Conservation (phyloP, 352 stramenopile species). For the Globisporangium emineosum region DNA sequence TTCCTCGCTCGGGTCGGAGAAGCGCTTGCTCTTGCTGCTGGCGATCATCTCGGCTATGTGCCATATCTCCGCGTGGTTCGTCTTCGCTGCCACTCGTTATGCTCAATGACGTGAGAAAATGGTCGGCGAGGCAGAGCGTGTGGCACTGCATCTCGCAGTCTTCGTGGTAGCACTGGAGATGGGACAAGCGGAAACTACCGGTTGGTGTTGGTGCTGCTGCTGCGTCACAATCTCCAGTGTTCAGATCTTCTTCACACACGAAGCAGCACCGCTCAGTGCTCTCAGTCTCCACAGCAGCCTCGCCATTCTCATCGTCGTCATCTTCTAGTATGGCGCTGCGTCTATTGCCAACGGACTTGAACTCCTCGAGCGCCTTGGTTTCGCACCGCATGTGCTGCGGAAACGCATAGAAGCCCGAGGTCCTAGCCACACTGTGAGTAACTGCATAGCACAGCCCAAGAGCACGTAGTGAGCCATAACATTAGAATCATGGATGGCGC, state of each 20-base stretch:
- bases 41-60: neutral
- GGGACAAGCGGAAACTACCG: no score
- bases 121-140: constrained; percentile 42
- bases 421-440: constrained; percentile 34
- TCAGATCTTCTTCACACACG: constrained; percentile 39
- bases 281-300: neutral
- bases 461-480: neutral
- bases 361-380: constrained; percentile 23
- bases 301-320: neutral
- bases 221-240: neutral
- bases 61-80: neutral
- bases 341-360: constrained; percentile 14
- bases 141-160: constrained; percentile 45
- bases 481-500: neutral
- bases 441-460: constrained; percentile 7
- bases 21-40: constrained; percentile 2
- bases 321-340: neutral
- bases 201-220: neutral
- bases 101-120: constrained; percentile 34
- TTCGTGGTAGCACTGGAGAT: constrained; percentile 36
- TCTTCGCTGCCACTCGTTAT: constrained; percentile 13
- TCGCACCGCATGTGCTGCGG: constrained; percentile 39
- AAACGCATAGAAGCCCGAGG: constrained; percentile 31
- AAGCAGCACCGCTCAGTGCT: constrained; percentile 24
- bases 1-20: constrained; percentile 21